Evolutionary conservation across 352 stramenopile genomes (phyloP).

Genomic region (Hyaloperonospora brassicae): DNA sequence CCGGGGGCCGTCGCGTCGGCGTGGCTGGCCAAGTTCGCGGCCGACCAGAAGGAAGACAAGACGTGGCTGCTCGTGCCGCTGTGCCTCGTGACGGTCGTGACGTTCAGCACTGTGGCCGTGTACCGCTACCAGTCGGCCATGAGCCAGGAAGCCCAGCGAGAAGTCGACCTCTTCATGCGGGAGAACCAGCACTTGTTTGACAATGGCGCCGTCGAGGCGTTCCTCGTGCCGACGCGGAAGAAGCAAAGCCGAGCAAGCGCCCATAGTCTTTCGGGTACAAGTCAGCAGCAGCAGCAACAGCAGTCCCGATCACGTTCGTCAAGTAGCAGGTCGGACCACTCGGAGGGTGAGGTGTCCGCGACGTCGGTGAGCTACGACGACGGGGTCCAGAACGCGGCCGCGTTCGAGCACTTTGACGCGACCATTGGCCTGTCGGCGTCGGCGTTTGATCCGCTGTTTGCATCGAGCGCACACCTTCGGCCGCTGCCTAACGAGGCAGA

Average conservation of each 20-base stretch:
- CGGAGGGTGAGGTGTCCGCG: constrained; percentile 5
- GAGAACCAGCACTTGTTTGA: constrained; percentile 38
- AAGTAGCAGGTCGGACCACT: too few relatives aligned
- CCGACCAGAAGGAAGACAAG: constrained; percentile 41
- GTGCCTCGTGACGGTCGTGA: constrained; percentile 43
- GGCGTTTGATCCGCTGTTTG: constrained; percentile 33
- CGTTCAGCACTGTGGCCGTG: constrained; percentile 35
- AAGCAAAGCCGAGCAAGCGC: constrained; percentile 2
- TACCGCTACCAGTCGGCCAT: constrained; percentile 44
- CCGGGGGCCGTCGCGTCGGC: constrained; percentile 30
- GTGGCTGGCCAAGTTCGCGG: constrained; percentile 50
- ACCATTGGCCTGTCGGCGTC: constrained; percentile 51
- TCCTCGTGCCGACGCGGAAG: constrained; percentile 28
- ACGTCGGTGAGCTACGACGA: constrained; percentile 21
- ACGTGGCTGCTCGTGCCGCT: constrained; percentile 55
- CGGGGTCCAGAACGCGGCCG: constrained; percentile 36
- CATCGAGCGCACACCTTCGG: constrained; percentile 23
- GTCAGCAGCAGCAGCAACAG: constrained; percentile 1
- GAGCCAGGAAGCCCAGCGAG: constrained; percentile 23
- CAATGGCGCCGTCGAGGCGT: constrained; percentile 38
- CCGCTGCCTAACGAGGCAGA: constrained; percentile 19
- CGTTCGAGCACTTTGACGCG: constrained; percentile 51
- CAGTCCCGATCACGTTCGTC: too few relatives aligned
- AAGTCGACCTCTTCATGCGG: constrained; percentile 30
- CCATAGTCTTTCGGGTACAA: background rate